These are phyloP conservation scores for Diaporthe humulicola DNA, from an alignment of 2,329 filamentous ascomycete species.

Conservation along the genomic window DNA sequence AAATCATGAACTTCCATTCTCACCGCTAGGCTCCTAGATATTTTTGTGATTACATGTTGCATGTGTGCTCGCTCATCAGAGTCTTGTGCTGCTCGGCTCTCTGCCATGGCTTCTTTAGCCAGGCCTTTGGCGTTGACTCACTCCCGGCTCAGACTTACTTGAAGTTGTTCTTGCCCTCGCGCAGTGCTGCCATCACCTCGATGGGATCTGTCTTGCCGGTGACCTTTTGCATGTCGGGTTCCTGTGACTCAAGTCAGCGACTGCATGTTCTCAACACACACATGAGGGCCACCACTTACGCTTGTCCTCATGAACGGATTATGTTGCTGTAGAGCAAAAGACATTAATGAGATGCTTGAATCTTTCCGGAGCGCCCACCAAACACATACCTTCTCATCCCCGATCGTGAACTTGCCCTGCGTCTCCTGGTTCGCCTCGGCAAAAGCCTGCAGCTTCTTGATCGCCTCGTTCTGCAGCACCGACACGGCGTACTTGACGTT, in stretches of 20 bases:
- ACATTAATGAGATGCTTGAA: constrained; percentile 14
- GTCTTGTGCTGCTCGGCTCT: constrained; percentile 32
- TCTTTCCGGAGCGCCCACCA: not conserved
- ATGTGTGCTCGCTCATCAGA: constrained; percentile 18
- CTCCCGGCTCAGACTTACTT: constrained; percentile 59
- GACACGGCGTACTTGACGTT: constrained; percentile 91
- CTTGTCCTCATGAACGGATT: constrained; percentile 96
- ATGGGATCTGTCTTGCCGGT: constrained; percentile 85
- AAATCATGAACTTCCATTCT: not conserved
- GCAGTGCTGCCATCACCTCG: constrained; percentile 85
- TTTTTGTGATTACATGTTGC: constrained; percentile 42
- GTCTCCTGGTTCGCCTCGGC: constrained; percentile 87
- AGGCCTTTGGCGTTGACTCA: constrained; percentile 1
- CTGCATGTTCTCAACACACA: not conserved
- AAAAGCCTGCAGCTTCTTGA: constrained; percentile 83
- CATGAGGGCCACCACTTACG: constrained; percentile 61
- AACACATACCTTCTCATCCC: constrained; percentile 86
- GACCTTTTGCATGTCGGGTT: constrained; percentile 85
- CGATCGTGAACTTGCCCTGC: constrained; percentile 96
- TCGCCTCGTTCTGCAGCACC: constrained; percentile 79
- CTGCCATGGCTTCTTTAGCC: constrained; percentile 35
- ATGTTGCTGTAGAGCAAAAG: constrained; percentile 71
- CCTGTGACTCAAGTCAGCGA: constrained; percentile 59
- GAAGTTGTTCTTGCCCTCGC: constrained; percentile 91
- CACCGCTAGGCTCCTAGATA: constrained; percentile 6